These are phyloP conservation scores for Fusarium drepaniforme DNA, from an alignment of 2,329 filamentous ascomycete genomes.

Conservation along the genomic window DNA sequence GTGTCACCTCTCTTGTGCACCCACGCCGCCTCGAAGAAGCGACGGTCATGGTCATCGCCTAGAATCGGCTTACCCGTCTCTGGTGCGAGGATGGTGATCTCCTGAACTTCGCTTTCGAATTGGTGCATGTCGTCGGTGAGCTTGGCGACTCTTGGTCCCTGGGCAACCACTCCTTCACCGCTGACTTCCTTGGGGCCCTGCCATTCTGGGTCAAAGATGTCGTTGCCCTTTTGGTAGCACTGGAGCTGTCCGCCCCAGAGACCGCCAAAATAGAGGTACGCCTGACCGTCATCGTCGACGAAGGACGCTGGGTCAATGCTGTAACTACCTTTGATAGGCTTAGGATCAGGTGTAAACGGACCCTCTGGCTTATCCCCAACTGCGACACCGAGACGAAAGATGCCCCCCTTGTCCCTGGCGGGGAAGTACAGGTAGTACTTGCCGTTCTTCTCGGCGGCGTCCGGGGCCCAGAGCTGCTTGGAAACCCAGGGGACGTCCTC, in stretches of 20 bases:
- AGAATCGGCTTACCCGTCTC: constrained; percentile 69
- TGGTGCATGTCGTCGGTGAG: constrained; percentile 74
- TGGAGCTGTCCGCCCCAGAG: constrained; percentile 86
- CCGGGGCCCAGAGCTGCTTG: constrained; percentile 86
- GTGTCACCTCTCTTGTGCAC: constrained; percentile 77
- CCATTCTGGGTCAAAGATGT: constrained; percentile 66
- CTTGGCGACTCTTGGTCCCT: constrained; percentile 75
- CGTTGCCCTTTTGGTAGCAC: constrained; percentile 73
- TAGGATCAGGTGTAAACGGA: constrained; percentile 75
- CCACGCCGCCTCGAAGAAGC: constrained; percentile 88
- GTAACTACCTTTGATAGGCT: constrained; percentile 76
- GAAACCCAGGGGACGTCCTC: constrained; percentile 80
- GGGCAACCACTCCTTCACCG: constrained; percentile 66
- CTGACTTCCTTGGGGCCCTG: constrained; percentile 70
- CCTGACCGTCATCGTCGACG: constrained; percentile 67
- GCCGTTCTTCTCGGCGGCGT: constrained; percentile 75
- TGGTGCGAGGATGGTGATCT: constrained; percentile 73
- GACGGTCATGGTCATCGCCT: constrained; percentile 77
- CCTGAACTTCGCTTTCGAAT: constrained; percentile 67
- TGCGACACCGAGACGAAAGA: constrained; percentile 83
- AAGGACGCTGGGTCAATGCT: constrained; percentile 83
- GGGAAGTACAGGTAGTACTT: constrained; percentile 85
- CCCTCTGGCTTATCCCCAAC: constrained; percentile 73
- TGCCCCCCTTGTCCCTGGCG: constrained; percentile 75
- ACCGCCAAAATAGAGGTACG: constrained; percentile 76